phyloP scores from a whole-genome alignment of 2,329 filamentous ascomycete species.

The Penicillium sp. region DNA sequence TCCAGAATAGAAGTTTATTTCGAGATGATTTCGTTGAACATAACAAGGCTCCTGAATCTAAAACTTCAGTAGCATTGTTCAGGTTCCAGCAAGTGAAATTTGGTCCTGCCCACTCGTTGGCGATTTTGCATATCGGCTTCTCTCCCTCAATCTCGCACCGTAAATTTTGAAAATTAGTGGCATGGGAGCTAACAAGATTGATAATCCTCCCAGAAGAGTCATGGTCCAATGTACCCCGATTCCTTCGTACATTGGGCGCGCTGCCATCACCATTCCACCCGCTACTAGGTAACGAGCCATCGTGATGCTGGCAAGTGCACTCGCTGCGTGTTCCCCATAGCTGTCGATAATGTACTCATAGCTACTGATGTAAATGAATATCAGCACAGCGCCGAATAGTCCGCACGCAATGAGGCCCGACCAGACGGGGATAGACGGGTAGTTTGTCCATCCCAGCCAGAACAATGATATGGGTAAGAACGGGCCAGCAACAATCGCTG shows the following conservation, averaged over 20 bases:
- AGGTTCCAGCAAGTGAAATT: too few species aligned
- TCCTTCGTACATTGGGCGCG: conserved; percentile 40
- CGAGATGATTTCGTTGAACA: background rate
- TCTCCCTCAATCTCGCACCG: background rate
- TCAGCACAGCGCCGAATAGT: conserved; percentile 12
- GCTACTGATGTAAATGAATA: conserved; percentile 52
- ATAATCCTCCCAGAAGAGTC: conserved; percentile 41
- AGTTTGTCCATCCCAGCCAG: background rate
- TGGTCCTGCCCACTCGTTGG: too few species aligned
- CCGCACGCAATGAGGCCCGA: background rate
- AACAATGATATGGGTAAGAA: background rate
- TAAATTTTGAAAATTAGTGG: background rate
- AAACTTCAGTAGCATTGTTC: too few species aligned
- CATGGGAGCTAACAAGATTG: background rate
- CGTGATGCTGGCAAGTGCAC: conserved; percentile 15
- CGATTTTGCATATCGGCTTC: background rate
- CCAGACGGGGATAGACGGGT: background rate
- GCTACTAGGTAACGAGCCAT: conserved; percentile 42
- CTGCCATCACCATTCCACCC: conserved; percentile 37
- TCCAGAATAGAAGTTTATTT: background rate
- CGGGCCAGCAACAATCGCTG: background rate
- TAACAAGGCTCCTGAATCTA: background rate
- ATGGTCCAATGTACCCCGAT: conserved; percentile 44
- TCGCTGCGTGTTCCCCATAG: conserved; percentile 44
- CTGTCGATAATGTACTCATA: conserved; percentile 61